phyloP scores from a whole-genome alignment of 2,329 filamentous ascomycete species.

The Penicillium carneum region DNA sequence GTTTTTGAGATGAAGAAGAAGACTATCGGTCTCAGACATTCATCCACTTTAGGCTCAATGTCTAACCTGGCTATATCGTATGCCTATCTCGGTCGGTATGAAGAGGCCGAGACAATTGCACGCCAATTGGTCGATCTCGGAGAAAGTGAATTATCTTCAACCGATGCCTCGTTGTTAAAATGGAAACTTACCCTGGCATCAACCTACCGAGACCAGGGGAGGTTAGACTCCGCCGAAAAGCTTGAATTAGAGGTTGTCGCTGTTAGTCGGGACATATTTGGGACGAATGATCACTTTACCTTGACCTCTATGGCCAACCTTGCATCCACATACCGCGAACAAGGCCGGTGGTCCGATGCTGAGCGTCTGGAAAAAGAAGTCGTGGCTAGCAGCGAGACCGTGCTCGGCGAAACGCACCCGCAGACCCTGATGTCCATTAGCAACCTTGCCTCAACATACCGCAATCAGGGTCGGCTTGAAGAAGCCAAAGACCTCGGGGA shows the following conservation, averaged over 20 bases:
- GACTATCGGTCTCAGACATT: conserved; percentile 10
- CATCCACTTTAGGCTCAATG: conserved; percentile 22
- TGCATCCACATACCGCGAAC: conserved; percentile 23
- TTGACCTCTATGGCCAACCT: conserved; percentile 27
- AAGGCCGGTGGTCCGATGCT: conserved; percentile 24
- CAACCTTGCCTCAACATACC: conserved; percentile 27
- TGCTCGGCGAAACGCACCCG: conserved; percentile 24
- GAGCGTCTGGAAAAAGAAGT: conserved; percentile 26
- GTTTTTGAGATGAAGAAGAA: conserved; percentile 19
- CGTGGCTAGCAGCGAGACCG: conserved; percentile 14
- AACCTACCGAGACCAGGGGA: conserved; percentile 22
- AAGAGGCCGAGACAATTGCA: conserved; percentile 20
- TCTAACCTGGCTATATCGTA: conserved; percentile 26
- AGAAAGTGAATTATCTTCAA: conserved; percentile 6
- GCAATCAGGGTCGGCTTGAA: conserved; percentile 20
- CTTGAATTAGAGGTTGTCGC: conserved; percentile 20
- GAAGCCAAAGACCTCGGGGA: conserved; percentile 24
- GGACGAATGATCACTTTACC: conserved; percentile 18
- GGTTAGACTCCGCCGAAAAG: conserved; percentile 14
- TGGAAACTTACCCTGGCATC: conserved; percentile 26
- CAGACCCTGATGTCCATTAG: conserved; percentile 28
- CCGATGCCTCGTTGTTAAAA: conserved; percentile 19
- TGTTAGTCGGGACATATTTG: conserved; percentile 14
- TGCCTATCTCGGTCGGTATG: conserved; percentile 23
- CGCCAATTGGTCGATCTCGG: conserved; percentile 15